These are phyloP conservation scores for Saccharomycopsis babjevae DNA, from an alignment of 805 yeast species.

Conservation along the genomic window DNA sequence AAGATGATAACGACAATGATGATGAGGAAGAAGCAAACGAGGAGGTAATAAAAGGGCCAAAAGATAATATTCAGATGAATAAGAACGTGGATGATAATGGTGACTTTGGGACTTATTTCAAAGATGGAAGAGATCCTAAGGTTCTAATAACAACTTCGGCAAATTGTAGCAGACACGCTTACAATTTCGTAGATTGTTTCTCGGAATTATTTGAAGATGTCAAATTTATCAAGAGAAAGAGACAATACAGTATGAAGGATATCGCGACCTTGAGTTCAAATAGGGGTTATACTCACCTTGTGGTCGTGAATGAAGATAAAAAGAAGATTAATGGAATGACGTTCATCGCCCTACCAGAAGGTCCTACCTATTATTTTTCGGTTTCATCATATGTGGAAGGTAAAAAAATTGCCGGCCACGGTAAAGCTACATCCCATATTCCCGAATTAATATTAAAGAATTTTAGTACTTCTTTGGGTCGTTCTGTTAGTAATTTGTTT, in stretches of 20 bases:
- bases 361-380: conserved; percentile 91
- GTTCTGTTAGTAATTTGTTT: conserved; percentile 84
- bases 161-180: conserved; percentile 75
- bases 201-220: conserved; percentile 79
- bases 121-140: conserved; percentile 58
- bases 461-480: conserved; percentile 86
- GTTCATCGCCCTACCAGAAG: conserved; percentile 86
- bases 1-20: neutral
- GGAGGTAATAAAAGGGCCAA: conserved; percentile 28
- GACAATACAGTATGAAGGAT: conserved; percentile 74
- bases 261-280: conserved; percentile 76
- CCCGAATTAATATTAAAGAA: conserved; percentile 91
- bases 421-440: conserved; percentile 78
- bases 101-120: conserved; percentile 51
- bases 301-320: conserved; percentile 90
- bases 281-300: conserved; percentile 77
- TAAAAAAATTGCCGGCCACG: conserved; percentile 74
- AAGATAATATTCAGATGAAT: conserved; percentile 28
- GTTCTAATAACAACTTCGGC: conserved; percentile 84
- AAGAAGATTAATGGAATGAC: conserved; percentile 72
- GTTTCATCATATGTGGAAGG: conserved; percentile 68
- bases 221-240: conserved; percentile 78
- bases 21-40: conserved; percentile 27
- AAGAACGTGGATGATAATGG: conserved; percentile 44
- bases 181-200: conserved; percentile 79